These are phyloP conservation scores for Eucalyptus lansdowneana DNA, from an alignment of 345 rosid genomes.

Conservation along the genomic window DNA sequence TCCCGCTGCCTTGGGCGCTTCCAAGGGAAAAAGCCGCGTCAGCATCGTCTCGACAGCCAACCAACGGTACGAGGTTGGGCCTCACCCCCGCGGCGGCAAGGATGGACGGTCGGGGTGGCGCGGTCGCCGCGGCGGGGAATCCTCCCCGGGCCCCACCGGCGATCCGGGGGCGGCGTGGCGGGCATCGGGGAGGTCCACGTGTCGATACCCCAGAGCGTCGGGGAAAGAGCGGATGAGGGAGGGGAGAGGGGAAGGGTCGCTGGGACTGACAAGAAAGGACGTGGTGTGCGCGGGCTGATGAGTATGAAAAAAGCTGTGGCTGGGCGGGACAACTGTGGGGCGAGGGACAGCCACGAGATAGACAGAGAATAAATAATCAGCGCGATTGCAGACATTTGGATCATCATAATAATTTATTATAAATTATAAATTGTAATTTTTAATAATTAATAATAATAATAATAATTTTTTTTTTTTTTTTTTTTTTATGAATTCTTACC, in stretches of 20 bases:
- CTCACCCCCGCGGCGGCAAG: not conserved
- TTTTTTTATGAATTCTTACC: too few relatives aligned
- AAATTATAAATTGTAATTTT: accelerated
- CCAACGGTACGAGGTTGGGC: not conserved
- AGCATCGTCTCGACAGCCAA: not conserved
- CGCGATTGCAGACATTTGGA: too few relatives aligned
- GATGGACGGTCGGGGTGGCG: not conserved
- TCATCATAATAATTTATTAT: too few relatives aligned
- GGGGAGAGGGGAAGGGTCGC: not conserved
- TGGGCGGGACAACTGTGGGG: not conserved
- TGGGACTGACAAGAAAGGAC: not conserved
- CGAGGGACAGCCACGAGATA: not conserved
- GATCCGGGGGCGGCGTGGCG: not conserved
- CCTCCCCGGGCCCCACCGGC: not conserved
- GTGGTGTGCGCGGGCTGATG: not conserved
- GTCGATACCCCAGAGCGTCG: not conserved
- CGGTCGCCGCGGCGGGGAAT: not conserved
- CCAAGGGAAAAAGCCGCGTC: not conserved
- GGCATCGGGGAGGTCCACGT: not conserved
- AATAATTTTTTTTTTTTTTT: too few relatives aligned
- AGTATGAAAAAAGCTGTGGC: not conserved
- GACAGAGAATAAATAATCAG: not conserved
- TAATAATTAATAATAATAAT: too few relatives aligned
- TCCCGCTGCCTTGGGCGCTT: not conserved
- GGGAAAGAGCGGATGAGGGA: not conserved